Base-by-base conservation (phyloP, 495 filamentous ascomycete species). In the Penicillium tannophilum region DNA sequence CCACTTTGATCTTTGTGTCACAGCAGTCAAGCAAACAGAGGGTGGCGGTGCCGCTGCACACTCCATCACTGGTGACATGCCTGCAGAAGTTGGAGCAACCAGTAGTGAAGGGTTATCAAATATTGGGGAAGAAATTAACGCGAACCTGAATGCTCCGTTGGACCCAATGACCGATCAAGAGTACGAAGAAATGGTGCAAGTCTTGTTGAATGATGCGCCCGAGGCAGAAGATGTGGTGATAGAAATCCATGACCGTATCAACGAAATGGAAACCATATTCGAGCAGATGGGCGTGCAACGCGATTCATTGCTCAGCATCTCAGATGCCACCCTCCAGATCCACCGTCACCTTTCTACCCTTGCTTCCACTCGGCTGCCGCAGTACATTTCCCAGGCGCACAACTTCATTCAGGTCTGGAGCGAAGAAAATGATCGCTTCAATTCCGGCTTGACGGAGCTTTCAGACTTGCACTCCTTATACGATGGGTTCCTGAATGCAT, bases 1-100 rank as follows among this genome's bases (percentile, higher is more conserved):
- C 14, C 95, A 98, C 73, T 98, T 96, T 64, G 94, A 98, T 72
- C 86, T 95, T 55, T 98, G 94, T 66, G 91, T 94, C 20, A 92
- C 86, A 4, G 95, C 95, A 0, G 87, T 98, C 30, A 90, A 91
- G 61, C 89, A 93, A 58, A 97, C 93, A 2, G 93, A 98, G 76
- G 94, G 93, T 24, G 92, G 92, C 12, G 86, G 83, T 20, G 88
- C 88, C 17, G 91, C 91, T 6, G 79, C 83, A 41, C 80, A 85
- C 35, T 77, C 76, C 10, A 83, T 87, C 54, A 79, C 80, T 12
- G 82, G 81, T 4, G 82, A 88, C 60, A 81, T 84, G 61, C 85
- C 85, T 31, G 78, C 81, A 1, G 84, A 81, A 8, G 82, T 90
- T 6, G 81, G 82, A 14, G 81, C 81, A 16, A 80, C 87, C 43